Conservation (phyloP, 2,329 filamentous ascomycete species). For the Aureobasidium lini region DNA sequence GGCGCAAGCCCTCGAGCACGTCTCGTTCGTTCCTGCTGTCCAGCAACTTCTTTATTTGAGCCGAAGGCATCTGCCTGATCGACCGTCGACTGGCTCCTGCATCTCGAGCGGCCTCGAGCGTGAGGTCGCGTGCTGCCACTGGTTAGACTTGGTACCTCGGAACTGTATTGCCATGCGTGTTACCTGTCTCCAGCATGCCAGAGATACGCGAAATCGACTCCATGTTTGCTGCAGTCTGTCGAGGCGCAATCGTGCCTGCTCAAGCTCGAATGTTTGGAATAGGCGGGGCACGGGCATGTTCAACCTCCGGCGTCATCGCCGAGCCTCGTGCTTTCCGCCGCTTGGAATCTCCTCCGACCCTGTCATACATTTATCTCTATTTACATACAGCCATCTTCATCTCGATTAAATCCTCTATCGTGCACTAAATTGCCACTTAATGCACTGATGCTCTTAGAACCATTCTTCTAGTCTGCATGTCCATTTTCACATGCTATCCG, state of each 20-base stretch:
- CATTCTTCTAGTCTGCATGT: background rate
- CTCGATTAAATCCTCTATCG: too few species aligned
- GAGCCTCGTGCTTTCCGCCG: background rate
- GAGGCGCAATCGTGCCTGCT: background rate
- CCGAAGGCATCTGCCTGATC: constrained; percentile 61
- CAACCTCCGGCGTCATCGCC: constrained; percentile 4
- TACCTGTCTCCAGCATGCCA: constrained; percentile 89
- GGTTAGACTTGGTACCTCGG: constrained; percentile 2
- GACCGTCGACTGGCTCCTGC: constrained; percentile 56
- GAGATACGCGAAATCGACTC: constrained; percentile 95
- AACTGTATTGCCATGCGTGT: background rate
- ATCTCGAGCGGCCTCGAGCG: constrained; percentile 90
- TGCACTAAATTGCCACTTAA: background rate
- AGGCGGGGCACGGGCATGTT: background rate
- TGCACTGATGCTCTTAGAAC: background rate
- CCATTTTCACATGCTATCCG: background rate
- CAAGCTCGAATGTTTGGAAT: constrained; percentile 4
- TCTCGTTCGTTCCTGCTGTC: constrained; percentile 92
- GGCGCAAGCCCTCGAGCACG: constrained; percentile 81
- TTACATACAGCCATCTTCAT: background rate
- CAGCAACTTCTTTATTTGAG: constrained; percentile 87
- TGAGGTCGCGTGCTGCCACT: constrained; percentile 78
- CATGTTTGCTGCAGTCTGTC: constrained; percentile 47
- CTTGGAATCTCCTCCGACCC: constrained; percentile 1
- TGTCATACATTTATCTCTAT: background rate